phyloP scores from a whole-genome alignment of 2,329 filamentous ascomycete genomes.

The Stagonosporopsis chrysanthemi region DNA sequence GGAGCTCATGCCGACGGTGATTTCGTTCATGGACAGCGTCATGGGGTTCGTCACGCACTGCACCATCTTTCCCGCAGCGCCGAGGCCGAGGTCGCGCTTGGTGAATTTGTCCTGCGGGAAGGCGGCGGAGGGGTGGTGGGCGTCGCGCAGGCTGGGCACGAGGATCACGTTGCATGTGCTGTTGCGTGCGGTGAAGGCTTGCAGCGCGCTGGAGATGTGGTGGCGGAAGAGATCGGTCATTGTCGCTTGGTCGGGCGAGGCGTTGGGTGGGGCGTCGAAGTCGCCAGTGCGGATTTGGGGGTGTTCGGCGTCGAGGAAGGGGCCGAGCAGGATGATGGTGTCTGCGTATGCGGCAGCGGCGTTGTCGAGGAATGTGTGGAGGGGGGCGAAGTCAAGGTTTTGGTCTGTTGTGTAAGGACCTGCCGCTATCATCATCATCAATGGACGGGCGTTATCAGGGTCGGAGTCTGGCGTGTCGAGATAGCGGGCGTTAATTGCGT shows the following conservation, averaged over 20 bases:
- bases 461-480: slow-evolving; percentile 66
- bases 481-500: slow-evolving; percentile 73
- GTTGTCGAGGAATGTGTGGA: slow-evolving; percentile 80
- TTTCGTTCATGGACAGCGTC: slow-evolving; percentile 87
- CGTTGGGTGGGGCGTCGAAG: slow-evolving; percentile 52
- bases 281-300: slow-evolving; percentile 74
- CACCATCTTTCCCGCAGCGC: slow-evolving; percentile 66
- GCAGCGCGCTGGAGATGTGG: slow-evolving; percentile 76
- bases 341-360: slow-evolving; percentile 80
- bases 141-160: slow-evolving; percentile 82
- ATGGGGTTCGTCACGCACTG: slow-evolving; percentile 89
- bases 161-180: slow-evolving; percentile 84
- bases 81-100: slow-evolving; percentile 76
- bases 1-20: slow-evolving; percentile 79
- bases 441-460: slow-evolving; percentile 62
- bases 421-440: slow-evolving; percentile 79
- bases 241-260: slow-evolving; percentile 74
- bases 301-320: slow-evolving; percentile 92
- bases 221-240: slow-evolving; percentile 84
- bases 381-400: slow-evolving; percentile 87
- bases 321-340: slow-evolving; percentile 79
- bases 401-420: slow-evolving; percentile 94
- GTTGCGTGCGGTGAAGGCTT: slow-evolving; percentile 72
- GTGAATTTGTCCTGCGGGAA: slow-evolving; percentile 82
- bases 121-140: slow-evolving; percentile 81